These are phyloP conservation scores for Paracoccidioides lutzii DNA, from an alignment of 2,329 filamentous ascomycete species.

Conservation along the genomic window DNA sequence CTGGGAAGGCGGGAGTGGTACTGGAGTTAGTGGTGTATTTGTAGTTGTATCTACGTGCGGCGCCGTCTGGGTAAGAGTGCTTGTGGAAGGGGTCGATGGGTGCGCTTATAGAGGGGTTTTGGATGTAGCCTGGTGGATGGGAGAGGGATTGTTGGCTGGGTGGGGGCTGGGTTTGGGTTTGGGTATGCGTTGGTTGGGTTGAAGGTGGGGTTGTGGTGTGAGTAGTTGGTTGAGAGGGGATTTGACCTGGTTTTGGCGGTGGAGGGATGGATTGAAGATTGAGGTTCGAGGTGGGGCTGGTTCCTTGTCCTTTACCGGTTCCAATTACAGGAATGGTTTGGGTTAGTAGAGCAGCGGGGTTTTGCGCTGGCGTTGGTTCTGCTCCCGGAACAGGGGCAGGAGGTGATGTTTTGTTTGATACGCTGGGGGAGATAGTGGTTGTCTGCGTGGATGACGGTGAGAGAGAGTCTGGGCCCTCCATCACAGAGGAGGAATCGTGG, in stretches of 20 bases:
- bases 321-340: neutral
- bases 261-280: slow-evolving; percentile 1
- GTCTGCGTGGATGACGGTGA: neutral
- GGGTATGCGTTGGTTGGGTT: neutral
- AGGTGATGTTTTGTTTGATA: slow-evolving; percentile 16
- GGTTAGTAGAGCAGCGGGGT: neutral
- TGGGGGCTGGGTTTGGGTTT: neutral
- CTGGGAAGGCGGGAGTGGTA: neutral
- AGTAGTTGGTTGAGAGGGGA: neutral
- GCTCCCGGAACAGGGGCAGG: slow-evolving; percentile 17
- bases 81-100: slow-evolving; percentile 4
- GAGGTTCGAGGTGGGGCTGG: slow-evolving; percentile 1
- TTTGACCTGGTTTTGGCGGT: slow-evolving; percentile 4
- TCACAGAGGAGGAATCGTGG: neutral
- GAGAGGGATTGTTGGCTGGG: slow-evolving; percentile 12
- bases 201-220: neutral
- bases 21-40: neutral
- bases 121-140: slow-evolving; percentile 21
- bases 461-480: neutral
- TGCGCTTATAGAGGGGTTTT: slow-evolving; percentile 13
- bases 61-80: neutral
- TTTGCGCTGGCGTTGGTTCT: slow-evolving; percentile 24
- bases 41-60: neutral
- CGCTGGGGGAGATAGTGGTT: neutral
- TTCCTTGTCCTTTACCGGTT: neutral